Percentiles rank a stretch among this genome's conserved stretches.
Evolutionary conservation across 2,329 filamentous ascomycete genomes (phyloP).

Genomic region (Neofusicoccum cordaticola): DNA sequence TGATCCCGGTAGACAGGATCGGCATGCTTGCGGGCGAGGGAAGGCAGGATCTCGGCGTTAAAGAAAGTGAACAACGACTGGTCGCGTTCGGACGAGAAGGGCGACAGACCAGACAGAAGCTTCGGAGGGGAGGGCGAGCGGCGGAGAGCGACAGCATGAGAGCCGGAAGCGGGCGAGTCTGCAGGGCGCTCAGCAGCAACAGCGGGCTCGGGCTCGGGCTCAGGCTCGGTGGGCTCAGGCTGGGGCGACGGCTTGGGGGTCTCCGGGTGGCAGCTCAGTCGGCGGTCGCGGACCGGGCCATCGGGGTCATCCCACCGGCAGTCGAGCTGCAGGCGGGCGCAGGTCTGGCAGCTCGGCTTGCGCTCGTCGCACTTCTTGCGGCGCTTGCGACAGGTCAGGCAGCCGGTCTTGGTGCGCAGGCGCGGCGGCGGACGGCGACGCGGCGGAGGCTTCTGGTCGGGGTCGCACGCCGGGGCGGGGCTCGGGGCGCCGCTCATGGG

Average conservation of each 20-base stretch:
- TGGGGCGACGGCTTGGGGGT: not conserved
- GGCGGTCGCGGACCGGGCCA: not conserved
- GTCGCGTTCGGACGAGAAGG: not conserved
- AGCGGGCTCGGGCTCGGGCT: no score
- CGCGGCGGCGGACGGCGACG: not conserved
- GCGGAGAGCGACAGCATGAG: not conserved
- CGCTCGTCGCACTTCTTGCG: conserved; percentile 4
- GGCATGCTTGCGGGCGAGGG: not conserved
- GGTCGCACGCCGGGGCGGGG: not conserved
- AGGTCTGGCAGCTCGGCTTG: not conserved
- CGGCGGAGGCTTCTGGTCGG: not conserved
- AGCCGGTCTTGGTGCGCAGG: conserved; percentile 9
- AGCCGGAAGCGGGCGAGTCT: not conserved
- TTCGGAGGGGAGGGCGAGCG: not conserved
- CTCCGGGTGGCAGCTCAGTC: not conserved
- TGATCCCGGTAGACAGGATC: not conserved
- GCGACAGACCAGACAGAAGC: not conserved
- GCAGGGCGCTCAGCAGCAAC: not conserved
- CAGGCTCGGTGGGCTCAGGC: no score
- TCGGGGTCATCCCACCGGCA: not conserved
- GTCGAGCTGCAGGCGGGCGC: not conserved
- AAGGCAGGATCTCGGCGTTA: not conserved
- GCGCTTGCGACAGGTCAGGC: not conserved
- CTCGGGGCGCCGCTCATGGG: not conserved
- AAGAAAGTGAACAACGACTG: not conserved